Base-by-base conservation (phyloP, 192 early-diverging fungal species). In the Chytriomyces sp. region DNA sequence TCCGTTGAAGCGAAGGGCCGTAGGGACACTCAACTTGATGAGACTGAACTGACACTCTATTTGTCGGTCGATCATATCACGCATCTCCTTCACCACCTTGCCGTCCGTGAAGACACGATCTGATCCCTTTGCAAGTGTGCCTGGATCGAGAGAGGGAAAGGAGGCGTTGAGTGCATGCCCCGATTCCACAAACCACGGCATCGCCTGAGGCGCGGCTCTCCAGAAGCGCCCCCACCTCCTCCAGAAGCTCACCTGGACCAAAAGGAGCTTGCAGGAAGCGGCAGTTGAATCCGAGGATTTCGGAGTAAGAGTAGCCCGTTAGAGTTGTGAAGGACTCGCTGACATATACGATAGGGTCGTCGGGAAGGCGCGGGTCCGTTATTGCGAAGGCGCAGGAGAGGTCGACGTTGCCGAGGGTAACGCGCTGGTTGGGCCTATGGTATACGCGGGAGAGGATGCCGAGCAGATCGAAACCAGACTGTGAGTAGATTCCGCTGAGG, bases 31-130 rank as follows among this genome's bases (percentile, higher is more conserved):
- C n/a, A 22, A 75, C 74, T 91, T 91, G 30, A 91, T 86, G 17
- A 90, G 75, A 6, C 82, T 84, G 36, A 85, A 84, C 62, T 91
- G 90, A 33, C 81, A 85, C 78, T 91, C 90, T 41, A 89, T 82
- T 6, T 81, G 73, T 5, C 75, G 59, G 2, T 78, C 52, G 58
- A 88, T 73, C 28, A 77, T 74, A 17, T 79, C 80, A 28, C 82
- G 81, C 17, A 91, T 81, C 71, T 85, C 78, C 49, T 76, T 78
- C 0, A 89, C 85, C 0, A 87, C 75, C 39, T 70, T 70, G 6
- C 52, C 30, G 39, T 70, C 68, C 19, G 68, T 70, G 52, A 70
- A 70, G 12, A 28, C 17, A 22, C 68, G 68, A 39, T 70, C 53
- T 36, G 68, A 59, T 30, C 68, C 68, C 28, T 55, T 34, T 41